These are phyloP conservation scores for Mucor racemosus DNA, from an alignment of 371 early-diverging fungal species.

Conservation along the genomic window DNA sequence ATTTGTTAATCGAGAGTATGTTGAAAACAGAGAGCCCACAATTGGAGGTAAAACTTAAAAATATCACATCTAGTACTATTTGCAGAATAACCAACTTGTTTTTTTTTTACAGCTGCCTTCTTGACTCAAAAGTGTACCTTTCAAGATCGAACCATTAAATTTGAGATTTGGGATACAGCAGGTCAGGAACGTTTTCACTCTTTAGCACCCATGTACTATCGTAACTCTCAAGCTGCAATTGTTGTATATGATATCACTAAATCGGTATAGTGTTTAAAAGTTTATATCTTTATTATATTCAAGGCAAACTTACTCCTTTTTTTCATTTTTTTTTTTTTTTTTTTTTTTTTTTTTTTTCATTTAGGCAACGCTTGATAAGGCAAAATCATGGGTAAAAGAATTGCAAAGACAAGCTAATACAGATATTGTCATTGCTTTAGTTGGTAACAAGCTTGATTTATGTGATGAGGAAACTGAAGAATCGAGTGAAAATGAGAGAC, in stretches of 20 bases:
- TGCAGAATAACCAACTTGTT: not conserved
- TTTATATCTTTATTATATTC: not conserved
- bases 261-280: slow-evolving; percentile 54
- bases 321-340: not conserved
- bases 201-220: slow-evolving; percentile 99
- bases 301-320: not conserved
- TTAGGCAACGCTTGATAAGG: slow-evolving; percentile 92
- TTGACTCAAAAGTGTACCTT: slow-evolving; percentile 71
- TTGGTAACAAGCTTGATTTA: slow-evolving; percentile 95
- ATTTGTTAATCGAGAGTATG: slow-evolving; percentile 92
- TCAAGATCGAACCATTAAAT: slow-evolving; percentile 74
- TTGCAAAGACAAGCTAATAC: slow-evolving; percentile 94
- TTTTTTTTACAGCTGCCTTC: slow-evolving; percentile 69
- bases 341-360: not conserved
- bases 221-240: slow-evolving; percentile 95
- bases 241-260: slow-evolving; percentile 97
- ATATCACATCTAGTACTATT: not conserved
- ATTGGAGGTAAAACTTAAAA: slow-evolving; percentile 80
- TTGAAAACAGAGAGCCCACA: slow-evolving; percentile 95
- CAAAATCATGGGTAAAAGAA: slow-evolving; percentile 99
- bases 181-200: slow-evolving; percentile 90
- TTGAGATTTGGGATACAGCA: slow-evolving; percentile 96
- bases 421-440: slow-evolving; percentile 94
- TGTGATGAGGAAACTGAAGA: slow-evolving; percentile 48
- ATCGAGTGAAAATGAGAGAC: slow-evolving; percentile 60